A percentile compares a stretch with the other conserved stretches of the same genome.
These are phyloP conservation scores for Aspergillus thermomutatus DNA, from an alignment of 2,329 filamentous ascomycete species.

Conservation along the genomic window DNA sequence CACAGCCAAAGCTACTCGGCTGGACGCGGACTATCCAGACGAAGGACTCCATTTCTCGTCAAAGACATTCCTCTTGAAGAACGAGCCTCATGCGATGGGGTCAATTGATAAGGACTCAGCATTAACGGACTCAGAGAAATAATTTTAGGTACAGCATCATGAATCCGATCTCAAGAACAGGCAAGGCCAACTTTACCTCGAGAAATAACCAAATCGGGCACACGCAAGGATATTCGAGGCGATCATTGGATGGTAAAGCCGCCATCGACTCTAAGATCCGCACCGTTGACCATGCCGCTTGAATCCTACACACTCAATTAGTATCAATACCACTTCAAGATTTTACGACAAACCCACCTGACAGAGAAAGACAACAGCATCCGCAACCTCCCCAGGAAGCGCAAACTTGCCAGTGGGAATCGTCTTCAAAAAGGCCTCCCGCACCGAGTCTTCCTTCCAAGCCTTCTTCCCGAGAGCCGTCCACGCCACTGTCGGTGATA, in stretches of 20 bases:
- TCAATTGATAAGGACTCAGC: background rate
- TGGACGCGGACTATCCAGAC: background rate
- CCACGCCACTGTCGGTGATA: conserved; percentile 47
- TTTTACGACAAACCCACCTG: conserved; percentile 22
- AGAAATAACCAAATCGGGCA: too few relatives aligned
- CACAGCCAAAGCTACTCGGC: too few relatives aligned
- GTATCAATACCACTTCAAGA: background rate
- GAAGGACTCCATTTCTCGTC: background rate
- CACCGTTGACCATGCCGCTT: conserved; percentile 42
- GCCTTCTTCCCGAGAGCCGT: conserved; percentile 45
- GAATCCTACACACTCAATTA: conserved; percentile 27
- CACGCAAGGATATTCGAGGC: too few relatives aligned
- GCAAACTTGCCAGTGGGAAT: conserved; percentile 42
- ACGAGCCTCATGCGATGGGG: background rate
- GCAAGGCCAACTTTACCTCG: too few relatives aligned
- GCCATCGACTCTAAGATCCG: conserved; percentile 40
- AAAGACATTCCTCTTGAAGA: background rate
- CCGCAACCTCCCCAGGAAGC: conserved; percentile 38
- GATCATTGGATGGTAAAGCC: conserved; percentile 32
- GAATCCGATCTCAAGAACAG: too few relatives aligned
- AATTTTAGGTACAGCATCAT: background rate
- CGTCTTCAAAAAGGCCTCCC: conserved; percentile 34
- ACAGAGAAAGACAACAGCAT: conserved; percentile 39
- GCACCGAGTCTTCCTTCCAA: conserved; percentile 36
- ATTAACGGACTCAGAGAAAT: too few relatives aligned